Conservation (phyloP, 2,329 filamentous ascomycete genomes). For the Colletotrichum liaoningense region DNA sequence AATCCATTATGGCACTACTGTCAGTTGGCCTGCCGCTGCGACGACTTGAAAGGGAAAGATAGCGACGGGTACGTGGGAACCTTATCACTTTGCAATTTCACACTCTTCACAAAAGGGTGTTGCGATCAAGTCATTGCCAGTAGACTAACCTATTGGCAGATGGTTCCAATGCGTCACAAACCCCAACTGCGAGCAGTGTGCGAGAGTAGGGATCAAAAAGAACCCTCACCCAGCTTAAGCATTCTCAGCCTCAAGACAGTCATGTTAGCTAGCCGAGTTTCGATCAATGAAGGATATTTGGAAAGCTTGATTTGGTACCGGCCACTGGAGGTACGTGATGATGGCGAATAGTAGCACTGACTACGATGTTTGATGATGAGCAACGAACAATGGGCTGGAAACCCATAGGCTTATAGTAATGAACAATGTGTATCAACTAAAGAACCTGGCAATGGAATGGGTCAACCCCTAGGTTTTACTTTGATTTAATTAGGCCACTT, state of each 20-base stretch:
- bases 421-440: not conserved
- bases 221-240: not conserved
- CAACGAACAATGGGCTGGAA: not conserved
- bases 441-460: not conserved
- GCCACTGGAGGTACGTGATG: not conserved
- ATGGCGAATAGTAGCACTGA: not conserved
- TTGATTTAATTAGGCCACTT: not conserved
- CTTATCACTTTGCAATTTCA: not conserved
- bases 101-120: not conserved
- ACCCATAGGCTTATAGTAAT: not conserved
- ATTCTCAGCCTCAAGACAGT: not conserved
- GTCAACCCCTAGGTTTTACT: not conserved
- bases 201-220: constrained; percentile 6
- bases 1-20: constrained; percentile 14
- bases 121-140: too few relatives aligned
- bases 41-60: constrained; percentile 34
- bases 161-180: constrained; percentile 50
- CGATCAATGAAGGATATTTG: not conserved
- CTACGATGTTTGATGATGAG: not conserved
- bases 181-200: constrained; percentile 42
- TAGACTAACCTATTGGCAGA: constrained; percentile 36
- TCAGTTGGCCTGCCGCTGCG: constrained; percentile 42
- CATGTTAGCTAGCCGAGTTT: not conserved
- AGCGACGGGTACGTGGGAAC: constrained; percentile 34
- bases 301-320: not conserved